A percentile compares a stretch with the other conserved stretches of the same genome.
These are phyloP conservation scores for Sclerotinia minor DNA, from an alignment of 2,329 filamentous ascomycete species.

Conservation along the genomic window DNA sequence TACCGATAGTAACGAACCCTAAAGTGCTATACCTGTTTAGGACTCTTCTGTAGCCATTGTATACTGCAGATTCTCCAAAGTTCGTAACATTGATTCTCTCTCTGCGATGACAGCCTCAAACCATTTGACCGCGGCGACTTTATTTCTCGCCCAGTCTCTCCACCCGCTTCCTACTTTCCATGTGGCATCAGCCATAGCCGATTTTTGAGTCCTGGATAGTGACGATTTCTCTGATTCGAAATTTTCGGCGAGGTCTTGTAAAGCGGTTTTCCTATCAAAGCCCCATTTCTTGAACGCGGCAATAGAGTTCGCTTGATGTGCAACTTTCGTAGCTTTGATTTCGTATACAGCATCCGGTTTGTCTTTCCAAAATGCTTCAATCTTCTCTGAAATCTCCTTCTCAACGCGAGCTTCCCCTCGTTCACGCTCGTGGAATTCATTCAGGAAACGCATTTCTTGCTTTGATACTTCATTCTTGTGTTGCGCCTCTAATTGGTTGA, in stretches of 20 bases:
- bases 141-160: conserved; percentile 10
- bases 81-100: neutral
- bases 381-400: conserved; percentile 46
- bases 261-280: neutral
- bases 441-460: conserved; percentile 43
- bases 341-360: conserved; percentile 42
- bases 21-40: neutral
- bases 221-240: neutral
- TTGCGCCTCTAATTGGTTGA: conserved; percentile 38
- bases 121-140: conserved; percentile 6
- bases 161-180: neutral
- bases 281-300: neutral
- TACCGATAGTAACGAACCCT: neutral
- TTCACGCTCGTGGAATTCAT: conserved; percentile 47
- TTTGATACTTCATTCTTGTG: conserved; percentile 41
- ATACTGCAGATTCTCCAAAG: neutral
- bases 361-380: conserved; percentile 46
- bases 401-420: conserved; percentile 48
- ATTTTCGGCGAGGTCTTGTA: neutral
- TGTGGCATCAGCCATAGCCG: too few relatives aligned
- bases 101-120: conserved; percentile 1
- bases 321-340: conserved; percentile 47
- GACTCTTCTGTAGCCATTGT: neutral
- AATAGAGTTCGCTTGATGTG: neutral
- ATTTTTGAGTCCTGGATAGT: neutral